Evolutionary conservation across 805 yeast genomes (phyloP), one percentile per base, ranked within the genome.

Genomic region (Gaillardinia entomophila): DNA sequence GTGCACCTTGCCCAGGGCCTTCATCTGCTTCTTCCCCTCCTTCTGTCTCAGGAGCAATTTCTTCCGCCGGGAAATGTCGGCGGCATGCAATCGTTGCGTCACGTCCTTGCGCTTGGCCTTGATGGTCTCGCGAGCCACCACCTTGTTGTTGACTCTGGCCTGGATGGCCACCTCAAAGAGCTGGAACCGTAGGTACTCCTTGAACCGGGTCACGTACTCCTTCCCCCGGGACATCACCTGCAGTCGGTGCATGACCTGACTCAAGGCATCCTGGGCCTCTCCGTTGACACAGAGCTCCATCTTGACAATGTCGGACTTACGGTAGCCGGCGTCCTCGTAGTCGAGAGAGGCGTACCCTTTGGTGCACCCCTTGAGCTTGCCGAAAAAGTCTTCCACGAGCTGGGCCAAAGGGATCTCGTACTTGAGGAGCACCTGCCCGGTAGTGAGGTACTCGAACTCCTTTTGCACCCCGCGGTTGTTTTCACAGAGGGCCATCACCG

Each of bases 281-380:
- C 96, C 96, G 54, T 90, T 92, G 4, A 90, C 95, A 35, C 90
- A 66, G 28, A 92, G 67, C 53, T 90, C 97, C 62, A 90, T 62
- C 51, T 90, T 92, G 22, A 85, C 88, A 15, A 90, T 76, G 49
- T 85, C 88, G 1, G 94, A 77, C 22, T 75, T 72, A 42, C 66
- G 71, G 59, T 88, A 90, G 0, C 97, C 98, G 4, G 82, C 79
- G 51, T 90, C 97, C 46, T 92, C 97, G 50, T 90, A 90, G 59
- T 90, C 97, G 33, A 90, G 66, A 1, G 96, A 85, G 0, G 96
- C 97, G 58, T 85, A 90, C 1, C 98, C 98, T 49, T 79, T 77
- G 0, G 97, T 86, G 1, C 78, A 72, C 2, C 96, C 89, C 54
- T 90, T 90, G 37, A 90, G 67, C 53, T 84, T 86, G 2, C 97